Evolutionary conservation across 1,139 yeast genomes (phyloP), one percentile per base, ranked within the genome.

Genomic region (Hyphopichia wangnamkhiaoensis): DNA sequence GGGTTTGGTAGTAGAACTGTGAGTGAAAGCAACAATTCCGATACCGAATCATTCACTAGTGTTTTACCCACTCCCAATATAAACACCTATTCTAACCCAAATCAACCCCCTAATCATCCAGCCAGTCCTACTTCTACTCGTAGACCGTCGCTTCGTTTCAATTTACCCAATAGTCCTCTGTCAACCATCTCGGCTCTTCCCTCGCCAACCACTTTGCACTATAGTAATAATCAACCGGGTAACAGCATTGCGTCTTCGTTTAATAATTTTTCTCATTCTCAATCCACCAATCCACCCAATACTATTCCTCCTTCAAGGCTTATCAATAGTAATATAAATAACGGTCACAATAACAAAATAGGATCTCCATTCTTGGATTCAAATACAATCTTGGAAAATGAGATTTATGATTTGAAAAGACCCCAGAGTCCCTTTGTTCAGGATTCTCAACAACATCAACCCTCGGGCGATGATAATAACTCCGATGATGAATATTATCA

Each of bases 11-110:
- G n/a, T n/a, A 27, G 30, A 27, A 27, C 14, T 19, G 21, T 17
- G 24, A 12, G 7, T 23, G 8, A 20, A 37, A 41, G 33, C 38
- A 38, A 48, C 40, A 24, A 39, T 33, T 33, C 44, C 7, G 52
- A 52, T 23, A 16, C 31, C 18, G 45, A 41, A 15, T 43, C 43
- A 28, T 28, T 30, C 20, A 34, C 42, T 41, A 39, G 50, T 38
- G 60, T 54, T 14, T 34, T 57, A 35, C 67, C 69, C 1, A 64
- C 68, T 1, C 69, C 68, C 12, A 59, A 56, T 29, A 30, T 63
- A 15, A 52, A 33, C 12, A 34, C 40, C 18, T 47, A 50, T 34
- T 44, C 49, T 15, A 45, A 50, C 3, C 48, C 47, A 14, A 36
- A 32, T 36, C 47, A n/a, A 25, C 34, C 6, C 39, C 16, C 12